These are phyloP conservation scores for Xylaria polymorpha DNA, from an alignment of 2,329 filamentous ascomycete genomes.

Conservation along the genomic window DNA sequence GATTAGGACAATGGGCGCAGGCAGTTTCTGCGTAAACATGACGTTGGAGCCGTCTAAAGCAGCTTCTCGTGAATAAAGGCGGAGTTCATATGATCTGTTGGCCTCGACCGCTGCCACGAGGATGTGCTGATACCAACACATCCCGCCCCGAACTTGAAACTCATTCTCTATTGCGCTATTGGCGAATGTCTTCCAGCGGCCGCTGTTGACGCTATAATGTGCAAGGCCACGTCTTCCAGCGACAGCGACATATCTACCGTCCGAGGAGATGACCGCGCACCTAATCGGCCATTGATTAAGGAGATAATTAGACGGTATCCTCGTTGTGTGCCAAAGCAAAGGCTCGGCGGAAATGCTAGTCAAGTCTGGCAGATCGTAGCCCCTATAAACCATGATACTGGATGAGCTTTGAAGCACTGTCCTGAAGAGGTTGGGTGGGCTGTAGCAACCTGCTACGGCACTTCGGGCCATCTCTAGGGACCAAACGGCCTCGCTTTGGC, in stretches of 20 bases:
- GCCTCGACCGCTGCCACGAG: slow-evolving; percentile 93
- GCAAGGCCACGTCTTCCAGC: slow-evolving; percentile 92
- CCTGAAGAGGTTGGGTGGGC: slow-evolving; percentile 87
- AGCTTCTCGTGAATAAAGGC: slow-evolving; percentile 91
- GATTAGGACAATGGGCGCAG: slow-evolving; percentile 88
- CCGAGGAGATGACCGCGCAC: slow-evolving; percentile 85
- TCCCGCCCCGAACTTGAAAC: slow-evolving; percentile 91
- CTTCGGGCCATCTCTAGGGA: slow-evolving; percentile 92
- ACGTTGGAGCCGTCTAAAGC: slow-evolving; percentile 78
- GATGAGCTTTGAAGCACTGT: slow-evolving; percentile 90
- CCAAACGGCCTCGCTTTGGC: slow-evolving; percentile 83
- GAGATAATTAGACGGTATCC: slow-evolving; percentile 85
- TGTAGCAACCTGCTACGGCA: slow-evolving; percentile 92
- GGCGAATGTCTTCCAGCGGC: slow-evolving; percentile 94
- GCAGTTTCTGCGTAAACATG: slow-evolving; percentile 80
- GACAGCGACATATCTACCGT: slow-evolving; percentile 95
- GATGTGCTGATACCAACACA: slow-evolving; percentile 99
- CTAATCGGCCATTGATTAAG: slow-evolving; percentile 94
- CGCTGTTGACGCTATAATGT: slow-evolving; percentile 94
- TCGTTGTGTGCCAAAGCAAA: slow-evolving; percentile 93
- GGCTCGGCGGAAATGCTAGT: slow-evolving; percentile 92
- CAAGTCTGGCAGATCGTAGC: slow-evolving; percentile 89
- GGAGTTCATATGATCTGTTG: slow-evolving; percentile 82
- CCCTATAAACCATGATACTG: slow-evolving; percentile 90
- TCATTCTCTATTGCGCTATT: slow-evolving; percentile 85